Percentiles rank a stretch among this genome's conserved stretches.
These are phyloP conservation scores for Penicillium sp. DNA, from an alignment of 2,329 filamentous ascomycete species.

Conservation along the genomic window DNA sequence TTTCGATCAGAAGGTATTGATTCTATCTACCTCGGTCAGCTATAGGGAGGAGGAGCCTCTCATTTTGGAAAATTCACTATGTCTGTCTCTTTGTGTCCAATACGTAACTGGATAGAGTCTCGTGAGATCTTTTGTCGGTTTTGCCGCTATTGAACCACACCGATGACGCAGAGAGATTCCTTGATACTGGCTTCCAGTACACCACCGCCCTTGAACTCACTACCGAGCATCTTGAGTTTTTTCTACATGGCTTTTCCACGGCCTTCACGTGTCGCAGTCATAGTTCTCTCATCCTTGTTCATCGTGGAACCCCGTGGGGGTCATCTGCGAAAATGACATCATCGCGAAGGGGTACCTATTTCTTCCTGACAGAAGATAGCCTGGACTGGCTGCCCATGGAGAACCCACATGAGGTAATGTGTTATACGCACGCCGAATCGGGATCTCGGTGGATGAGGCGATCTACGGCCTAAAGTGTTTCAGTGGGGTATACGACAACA, in stretches of 20 bases:
- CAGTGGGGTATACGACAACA: background rate
- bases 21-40: background rate
- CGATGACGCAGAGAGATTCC: slow-evolving; percentile 1
- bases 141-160: slow-evolving; percentile 14
- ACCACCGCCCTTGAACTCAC: no score
- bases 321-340: slow-evolving; percentile 3
- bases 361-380: background rate
- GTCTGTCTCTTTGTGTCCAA: slow-evolving; percentile 1
- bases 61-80: background rate
- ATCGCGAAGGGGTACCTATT: slow-evolving; percentile 20
- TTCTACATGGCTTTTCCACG: background rate
- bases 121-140: slow-evolving; percentile 1
- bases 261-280: background rate
- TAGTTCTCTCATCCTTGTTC: slow-evolving; percentile 2
- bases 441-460: background rate
- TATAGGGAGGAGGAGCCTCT: background rate
- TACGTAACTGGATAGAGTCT: slow-evolving; percentile 8
- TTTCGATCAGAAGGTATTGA: background rate
- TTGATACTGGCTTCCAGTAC: background rate
- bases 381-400: background rate
- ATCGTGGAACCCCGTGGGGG: slow-evolving; percentile 8
- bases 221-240: background rate
- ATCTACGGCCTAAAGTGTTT: background rate
- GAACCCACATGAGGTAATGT: slow-evolving; percentile 17
- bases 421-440: slow-evolving; percentile 5